Evolutionary conservation across 176 grass and related monocot species (phyloP).

Genomic region (Hordeum vulgare): MorexV3_pseudomolecules_assembly NC_058520.1:511425946-511426445

Average conservation of each 20-base stretch:
- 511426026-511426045: constrained; percentile 6
- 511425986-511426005: neutral
- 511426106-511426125: neutral
- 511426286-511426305: neutral
- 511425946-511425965: neutral
- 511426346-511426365: neutral
- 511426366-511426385: constrained; percentile 15
- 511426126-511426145: neutral
- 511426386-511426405: neutral
- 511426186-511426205: neutral
- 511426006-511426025: constrained; percentile 3
- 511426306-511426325: constrained; percentile 6
- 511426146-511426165: neutral
- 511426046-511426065: neutral
- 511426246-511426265: neutral
- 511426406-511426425: neutral
- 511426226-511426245: neutral
- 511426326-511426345: neutral
- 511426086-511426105: constrained; percentile 9
- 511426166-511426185: neutral
- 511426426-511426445: neutral
- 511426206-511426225: constrained; percentile 20
- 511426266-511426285: neutral
- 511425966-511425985: neutral
- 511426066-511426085: neutral